Conservation (phyloP, 2,329 filamentous ascomycete genomes). For the Colletotrichum cuscutae region DNA sequence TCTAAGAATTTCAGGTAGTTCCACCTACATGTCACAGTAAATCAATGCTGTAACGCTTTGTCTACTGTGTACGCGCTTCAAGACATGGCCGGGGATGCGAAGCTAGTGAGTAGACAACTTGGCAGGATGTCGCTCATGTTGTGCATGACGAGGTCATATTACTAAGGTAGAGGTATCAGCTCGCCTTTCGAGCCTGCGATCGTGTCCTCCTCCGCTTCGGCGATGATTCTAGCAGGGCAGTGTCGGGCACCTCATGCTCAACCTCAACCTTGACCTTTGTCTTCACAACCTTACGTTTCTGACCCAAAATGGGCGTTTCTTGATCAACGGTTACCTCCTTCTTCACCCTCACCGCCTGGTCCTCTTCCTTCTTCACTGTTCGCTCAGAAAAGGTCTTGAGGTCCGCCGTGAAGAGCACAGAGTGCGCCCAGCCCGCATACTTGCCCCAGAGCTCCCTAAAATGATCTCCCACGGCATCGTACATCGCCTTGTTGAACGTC, state of each 20-base stretch:
- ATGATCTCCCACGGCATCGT: slow-evolving; percentile 89
- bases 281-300: slow-evolving; percentile 35
- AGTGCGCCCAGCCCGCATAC: slow-evolving; percentile 97
- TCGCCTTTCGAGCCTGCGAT: slow-evolving; percentile 18
- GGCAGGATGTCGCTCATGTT: neutral
- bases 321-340: slow-evolving; percentile 44
- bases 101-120: too few relatives aligned
- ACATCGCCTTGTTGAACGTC: slow-evolving; percentile 87
- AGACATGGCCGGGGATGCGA: neutral
- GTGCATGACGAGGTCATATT: neutral
- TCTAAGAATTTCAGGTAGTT: too few relatives aligned
- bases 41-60: neutral
- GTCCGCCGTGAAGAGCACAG: slow-evolving; percentile 94
- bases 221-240: neutral
- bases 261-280: slow-evolving; percentile 35
- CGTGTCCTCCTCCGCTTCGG: slow-evolving; percentile 33
- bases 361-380: slow-evolving; percentile 46
- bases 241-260: neutral
- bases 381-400: slow-evolving; percentile 84
- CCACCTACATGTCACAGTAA: too few relatives aligned
- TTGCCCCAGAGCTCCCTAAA: slow-evolving; percentile 91
- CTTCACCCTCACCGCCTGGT: slow-evolving; percentile 35
- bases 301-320: slow-evolving; percentile 33
- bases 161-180: neutral
- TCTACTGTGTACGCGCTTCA: neutral